Evolutionary conservation across 1,284 basidiomycete genomes (phyloP), one percentile per base, ranked within the genome.

Genomic region (Trichosporon asahii): DNA sequence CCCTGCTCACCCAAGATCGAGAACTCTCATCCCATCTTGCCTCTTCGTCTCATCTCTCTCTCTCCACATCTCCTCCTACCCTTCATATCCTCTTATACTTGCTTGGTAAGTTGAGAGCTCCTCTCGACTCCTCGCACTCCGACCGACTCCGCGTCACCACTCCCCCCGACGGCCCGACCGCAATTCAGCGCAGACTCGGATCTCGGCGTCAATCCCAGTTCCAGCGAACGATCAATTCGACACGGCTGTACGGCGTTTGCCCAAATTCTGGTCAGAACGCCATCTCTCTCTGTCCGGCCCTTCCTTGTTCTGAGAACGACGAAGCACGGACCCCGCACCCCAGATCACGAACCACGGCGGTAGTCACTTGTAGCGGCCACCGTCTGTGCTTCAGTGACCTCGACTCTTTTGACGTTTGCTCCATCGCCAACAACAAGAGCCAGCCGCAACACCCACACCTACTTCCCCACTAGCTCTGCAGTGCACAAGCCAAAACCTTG

Each of bases 121-220:
- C 31, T 53, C 49, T 53, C 49, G 49, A 25, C 49, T 53, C 49
- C 49, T 53, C 21, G 49, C 49, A 21, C n/a, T 2, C 31, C 31
- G 2, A 33, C 31, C 11, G n/a, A n/a, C n/a, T 18, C 49, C 49
- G 6, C 49, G 49, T 11, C 49, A 53, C 21, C 46, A 49, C 49
- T 23, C 2, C 49, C 21, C 21, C 49, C 21, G 49, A 21, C 23
- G 21, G 5, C 11, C 15, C 49, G n/a, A 25, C 49, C 23, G n/a
- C 21, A 53, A 53, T 53, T 53, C 49, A 53, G 49, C 49, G n/a
- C 49, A 53, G 9, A 18, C 49, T 53, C 49, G 23, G 49, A 53
- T 53, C 49, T 53, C 49, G 49, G 49, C 49, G 49, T 53, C 49
- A 53, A 53, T 53, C 49, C n/a, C 21, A 53, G 49, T 53, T 25